Evolutionary conservation across 306 rosid species (phyloP).

Genomic region (Styphnolobium japonicum): DNA sequence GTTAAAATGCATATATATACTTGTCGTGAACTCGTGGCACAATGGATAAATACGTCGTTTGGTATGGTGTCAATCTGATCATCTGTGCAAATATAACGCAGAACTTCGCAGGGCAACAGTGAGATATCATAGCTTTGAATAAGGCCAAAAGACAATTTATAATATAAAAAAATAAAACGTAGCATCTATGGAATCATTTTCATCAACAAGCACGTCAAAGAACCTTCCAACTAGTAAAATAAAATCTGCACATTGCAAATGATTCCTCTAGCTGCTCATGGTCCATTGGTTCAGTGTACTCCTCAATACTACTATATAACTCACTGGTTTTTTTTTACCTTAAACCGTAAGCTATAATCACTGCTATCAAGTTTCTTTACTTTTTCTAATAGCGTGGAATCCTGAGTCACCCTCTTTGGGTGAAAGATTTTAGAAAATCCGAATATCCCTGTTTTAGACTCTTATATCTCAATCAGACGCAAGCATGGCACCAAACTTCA

Average conservation of each 20-base stretch:
- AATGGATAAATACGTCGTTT: too few relatives aligned
- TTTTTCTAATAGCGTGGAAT: background rate
- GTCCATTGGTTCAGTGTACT: background rate
- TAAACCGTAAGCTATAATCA: background rate
- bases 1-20: too few relatives aligned
- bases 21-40: background rate
- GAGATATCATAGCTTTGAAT: background rate
- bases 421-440: background rate
- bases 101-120: background rate
- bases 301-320: background rate
- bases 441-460: too few relatives aligned
- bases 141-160: background rate
- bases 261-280: background rate
- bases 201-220: constrained; percentile 4
- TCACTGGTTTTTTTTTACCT: background rate
- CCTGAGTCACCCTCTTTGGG: background rate
- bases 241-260: background rate
- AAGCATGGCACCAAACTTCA: too few relatives aligned
- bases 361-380: background rate
- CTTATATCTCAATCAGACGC: too few relatives aligned
- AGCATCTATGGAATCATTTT: background rate
- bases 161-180: background rate
- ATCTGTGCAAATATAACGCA: background rate
- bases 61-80: too few relatives aligned
- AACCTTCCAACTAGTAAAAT: constrained; percentile 1